These are phyloP conservation scores for Rhytidiadelphus loreus DNA, from an alignment of 225 moss, liverwort and hornwort species.

Conservation along the genomic window DNA sequence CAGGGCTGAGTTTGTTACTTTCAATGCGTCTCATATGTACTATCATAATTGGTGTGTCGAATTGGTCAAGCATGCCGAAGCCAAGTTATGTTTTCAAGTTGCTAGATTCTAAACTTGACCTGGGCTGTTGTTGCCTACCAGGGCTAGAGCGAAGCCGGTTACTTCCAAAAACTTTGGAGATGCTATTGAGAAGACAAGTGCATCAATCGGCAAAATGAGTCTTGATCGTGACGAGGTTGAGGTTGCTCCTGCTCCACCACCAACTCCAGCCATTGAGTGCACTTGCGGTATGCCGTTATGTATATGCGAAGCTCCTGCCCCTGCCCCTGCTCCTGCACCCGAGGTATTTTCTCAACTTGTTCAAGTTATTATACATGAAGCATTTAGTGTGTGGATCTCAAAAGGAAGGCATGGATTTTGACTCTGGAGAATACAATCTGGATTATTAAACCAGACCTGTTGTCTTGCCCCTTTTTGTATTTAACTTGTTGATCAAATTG, in stretches of 20 bases:
- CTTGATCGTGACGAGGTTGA: slow-evolving; percentile 40
- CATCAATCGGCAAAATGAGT: slow-evolving; percentile 33
- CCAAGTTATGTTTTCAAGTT: not conserved
- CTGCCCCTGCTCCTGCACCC: slow-evolving; percentile 39
- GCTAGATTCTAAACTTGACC: not conserved
- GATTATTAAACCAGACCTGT: not conserved
- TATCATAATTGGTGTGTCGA: not conserved
- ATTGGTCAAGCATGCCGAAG: not conserved
- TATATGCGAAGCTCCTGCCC: slow-evolving; percentile 74
- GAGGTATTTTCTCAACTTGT: slow-evolving; percentile 37
- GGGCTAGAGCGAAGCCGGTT: slow-evolving; percentile 22
- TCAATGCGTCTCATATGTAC: not conserved
- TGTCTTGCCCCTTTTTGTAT: not conserved
- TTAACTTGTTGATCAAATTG: not conserved
- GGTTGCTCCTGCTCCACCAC: slow-evolving; percentile 23
- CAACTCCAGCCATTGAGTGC: slow-evolving; percentile 58
- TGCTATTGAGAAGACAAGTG: slow-evolving; percentile 34
- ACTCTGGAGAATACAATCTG: not conserved
- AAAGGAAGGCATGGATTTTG: not conserved
- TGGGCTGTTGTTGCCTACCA: not conserved
- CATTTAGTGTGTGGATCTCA: not conserved
- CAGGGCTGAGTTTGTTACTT: not conserved
- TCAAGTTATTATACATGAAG: not conserved
- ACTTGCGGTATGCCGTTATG: slow-evolving; percentile 99
- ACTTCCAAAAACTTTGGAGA: slow-evolving; percentile 1